Conservation (phyloP, 257 asterid genomes). For the Henckelia pumila region DNA sequence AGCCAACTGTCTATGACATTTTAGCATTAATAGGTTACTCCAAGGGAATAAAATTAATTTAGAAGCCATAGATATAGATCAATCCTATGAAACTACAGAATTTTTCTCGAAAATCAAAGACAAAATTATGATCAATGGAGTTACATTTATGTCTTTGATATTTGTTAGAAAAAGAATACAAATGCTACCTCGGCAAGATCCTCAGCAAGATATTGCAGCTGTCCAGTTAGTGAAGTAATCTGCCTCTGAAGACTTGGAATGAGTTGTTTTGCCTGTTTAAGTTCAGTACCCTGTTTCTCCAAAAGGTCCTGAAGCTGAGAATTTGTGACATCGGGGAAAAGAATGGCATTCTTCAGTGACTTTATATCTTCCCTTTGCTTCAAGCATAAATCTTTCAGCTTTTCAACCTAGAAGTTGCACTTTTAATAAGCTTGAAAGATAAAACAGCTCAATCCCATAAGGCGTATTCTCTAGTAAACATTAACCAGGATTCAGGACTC, state of each 20-base stretch:
- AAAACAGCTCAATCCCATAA: not conserved
- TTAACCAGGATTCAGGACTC: not conserved
- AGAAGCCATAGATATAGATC: not conserved
- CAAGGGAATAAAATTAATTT: not conserved
- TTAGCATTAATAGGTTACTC: not conserved
- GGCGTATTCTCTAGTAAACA: not conserved
- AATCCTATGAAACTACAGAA: not conserved
- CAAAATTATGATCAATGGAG: not conserved
- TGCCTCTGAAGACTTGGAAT: slow-evolving; percentile 86
- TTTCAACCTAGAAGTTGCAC: slow-evolving; percentile 58
- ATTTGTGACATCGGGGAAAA: slow-evolving; percentile 77
- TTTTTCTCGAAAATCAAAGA: not conserved
- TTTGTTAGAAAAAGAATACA: not conserved
- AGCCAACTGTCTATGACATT: not conserved
- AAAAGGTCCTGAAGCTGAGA: slow-evolving; percentile 60
- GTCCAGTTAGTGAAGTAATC: slow-evolving; percentile 91
- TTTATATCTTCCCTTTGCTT: slow-evolving; percentile 95
- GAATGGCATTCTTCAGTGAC: slow-evolving; percentile 64
- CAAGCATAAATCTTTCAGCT: slow-evolving; percentile 89
- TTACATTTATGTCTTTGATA: not conserved
- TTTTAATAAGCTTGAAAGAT: no score
- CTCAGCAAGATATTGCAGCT: slow-evolving; percentile 73
- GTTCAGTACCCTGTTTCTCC: slow-evolving; percentile 74
- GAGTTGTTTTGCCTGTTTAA: slow-evolving; percentile 80
- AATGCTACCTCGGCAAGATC: slow-evolving; percentile 83